phyloP scores from a whole-genome alignment of 2,329 filamentous ascomycete species.

The Sporothrix sp. region DNA sequence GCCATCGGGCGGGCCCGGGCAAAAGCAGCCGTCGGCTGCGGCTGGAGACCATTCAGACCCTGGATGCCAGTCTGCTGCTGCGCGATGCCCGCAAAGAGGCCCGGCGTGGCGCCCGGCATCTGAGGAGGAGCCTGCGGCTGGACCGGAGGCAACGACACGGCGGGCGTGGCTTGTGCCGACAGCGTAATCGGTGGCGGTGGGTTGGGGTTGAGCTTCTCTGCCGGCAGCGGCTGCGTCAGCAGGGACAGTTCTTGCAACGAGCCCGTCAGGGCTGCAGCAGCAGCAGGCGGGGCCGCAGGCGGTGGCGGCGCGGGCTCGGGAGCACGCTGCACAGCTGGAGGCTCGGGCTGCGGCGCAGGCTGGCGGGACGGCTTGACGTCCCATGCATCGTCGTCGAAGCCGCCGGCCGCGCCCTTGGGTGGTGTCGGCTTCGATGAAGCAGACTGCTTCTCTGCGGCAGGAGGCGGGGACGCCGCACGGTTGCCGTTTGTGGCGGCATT shows the following conservation, averaged over 20 bases:
- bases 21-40: constrained; percentile 34
- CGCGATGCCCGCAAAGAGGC: constrained; percentile 44
- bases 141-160: constrained; percentile 21
- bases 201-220: constrained; percentile 30
- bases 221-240: constrained; percentile 42
- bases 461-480: constrained; percentile 27
- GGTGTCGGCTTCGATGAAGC: not conserved
- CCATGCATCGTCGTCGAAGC: constrained; percentile 97
- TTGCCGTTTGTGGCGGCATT: constrained; percentile 19
- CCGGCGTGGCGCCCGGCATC: constrained; percentile 46
- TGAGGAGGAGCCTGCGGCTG: constrained; percentile 24
- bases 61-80: constrained; percentile 39
- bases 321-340: constrained; percentile 31
- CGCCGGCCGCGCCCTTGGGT: constrained; percentile 27
- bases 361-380: constrained; percentile 77
- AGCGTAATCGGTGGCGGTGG: constrained; percentile 25
- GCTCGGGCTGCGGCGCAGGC: constrained; percentile 28
- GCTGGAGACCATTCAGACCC: constrained; percentile 29
- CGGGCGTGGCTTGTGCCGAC: constrained; percentile 25
- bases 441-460: constrained; percentile 14
- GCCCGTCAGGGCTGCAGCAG: constrained; percentile 52
- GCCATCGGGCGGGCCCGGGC: constrained; percentile 60
- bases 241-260: constrained; percentile 53
- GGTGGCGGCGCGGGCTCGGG: constrained; percentile 27
- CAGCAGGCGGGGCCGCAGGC: constrained; percentile 25